Base-by-base conservation (phyloP, 495 filamentous ascomycete species). In the Penicillium taxi region DNA sequence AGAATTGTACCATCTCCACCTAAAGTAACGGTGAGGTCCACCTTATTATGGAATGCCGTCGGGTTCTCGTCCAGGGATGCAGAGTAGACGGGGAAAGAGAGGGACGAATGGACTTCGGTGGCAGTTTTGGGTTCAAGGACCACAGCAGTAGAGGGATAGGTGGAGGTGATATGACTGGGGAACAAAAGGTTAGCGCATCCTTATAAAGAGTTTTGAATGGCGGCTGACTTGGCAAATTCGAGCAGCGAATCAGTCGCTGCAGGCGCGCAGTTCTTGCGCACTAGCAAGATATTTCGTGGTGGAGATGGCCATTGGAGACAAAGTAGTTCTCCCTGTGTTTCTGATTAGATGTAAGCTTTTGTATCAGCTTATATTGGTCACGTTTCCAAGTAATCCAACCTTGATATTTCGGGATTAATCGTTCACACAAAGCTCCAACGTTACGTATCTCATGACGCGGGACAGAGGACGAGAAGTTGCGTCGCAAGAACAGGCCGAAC, bases 1-100 rank as follows among this genome's bases (percentile, higher is more conserved):
- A 98, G 63, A 31, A 98, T 95, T 5, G 91, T 98, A 27, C 91
- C 91, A 61, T 98, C 91, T 41, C 91, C 91, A 26, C 91, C 91
- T 29, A 98, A 73, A 0, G 93, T 96, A 24, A 84, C 75, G 2
- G 83, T 80, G 17, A 96, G 67, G 48, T 98, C 91, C 9, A 86
- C 77, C 59, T 93, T 96, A n/a, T 66, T 55, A 32, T 77, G 64
- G 32, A 63, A 53, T 9, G 54, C 53, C 0, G 48, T 55, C 6
- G 49, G 74, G 35, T 60, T 56, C 43, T 53, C 55, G 41, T 58
- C 48, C 34, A 51, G 37, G 13, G 44, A 46, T 12, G 54, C 51
- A 14, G 73, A 58, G 53, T 90, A 94, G 17, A 96, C 72, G 11
- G 91, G 86, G 49, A 85, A 88, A 2, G 77, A 56, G 18, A 98